Evolutionary conservation across 108 stramenopile genomes (phyloP).

Genomic region (Nitzschia inconspicua): DNA sequence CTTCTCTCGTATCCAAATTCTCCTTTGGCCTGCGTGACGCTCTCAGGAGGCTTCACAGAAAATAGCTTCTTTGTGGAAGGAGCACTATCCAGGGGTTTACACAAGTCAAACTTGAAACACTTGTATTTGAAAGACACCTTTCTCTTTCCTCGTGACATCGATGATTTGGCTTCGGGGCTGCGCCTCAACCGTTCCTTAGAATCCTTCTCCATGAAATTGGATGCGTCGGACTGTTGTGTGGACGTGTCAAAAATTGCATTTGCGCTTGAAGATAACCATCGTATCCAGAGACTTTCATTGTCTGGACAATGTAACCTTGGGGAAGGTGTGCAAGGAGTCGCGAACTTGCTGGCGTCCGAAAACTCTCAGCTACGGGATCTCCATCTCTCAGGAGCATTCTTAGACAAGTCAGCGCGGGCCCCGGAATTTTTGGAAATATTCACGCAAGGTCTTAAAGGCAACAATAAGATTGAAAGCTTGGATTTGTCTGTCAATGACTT

Average conservation of each 20-base stretch:
- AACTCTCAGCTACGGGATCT: not conserved
- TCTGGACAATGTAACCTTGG: conserved; percentile 8
- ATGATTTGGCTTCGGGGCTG: conserved; percentile 3
- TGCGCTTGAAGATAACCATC: not conserved
- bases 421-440: conserved; percentile 1
- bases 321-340: not conserved
- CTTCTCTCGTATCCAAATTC: conserved; percentile 5
- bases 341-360: not conserved
- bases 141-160: not conserved
- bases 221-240: not conserved
- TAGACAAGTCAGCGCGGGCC: not conserved
- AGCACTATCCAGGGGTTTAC: conserved; percentile 1
- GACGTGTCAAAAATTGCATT: conserved; percentile 2
- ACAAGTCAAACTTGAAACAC: not conserved
- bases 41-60: conserved; percentile 2
- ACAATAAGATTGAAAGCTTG: not conserved
- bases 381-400: conserved; percentile 8
- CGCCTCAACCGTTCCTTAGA: not conserved
- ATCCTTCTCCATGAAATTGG: conserved; percentile 6
- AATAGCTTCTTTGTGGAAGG: conserved; percentile 1
- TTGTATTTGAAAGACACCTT: not conserved
- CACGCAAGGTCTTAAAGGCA: not conserved
- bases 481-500: conserved; percentile 8
- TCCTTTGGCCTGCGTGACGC: not conserved
- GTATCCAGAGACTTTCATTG: conserved; percentile 1